Base-by-base conservation (phyloP, 2,329 filamentous ascomycete genomes). In the Stachybotrys elegans region DNA sequence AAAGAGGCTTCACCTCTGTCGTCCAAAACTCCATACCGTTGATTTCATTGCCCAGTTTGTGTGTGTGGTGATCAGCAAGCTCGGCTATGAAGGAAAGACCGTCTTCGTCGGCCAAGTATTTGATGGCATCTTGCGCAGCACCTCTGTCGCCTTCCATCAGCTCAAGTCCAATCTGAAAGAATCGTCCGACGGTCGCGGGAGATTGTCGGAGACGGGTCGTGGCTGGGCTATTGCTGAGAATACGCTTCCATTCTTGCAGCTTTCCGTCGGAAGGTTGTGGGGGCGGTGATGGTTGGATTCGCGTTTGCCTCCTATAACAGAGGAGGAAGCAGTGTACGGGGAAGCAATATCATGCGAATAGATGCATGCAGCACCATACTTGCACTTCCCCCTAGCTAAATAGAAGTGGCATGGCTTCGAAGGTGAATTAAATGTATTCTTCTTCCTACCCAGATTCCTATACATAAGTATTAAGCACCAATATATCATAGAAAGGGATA, bases 41-140 rank as follows among this genome's bases (percentile, higher is more conserved):
- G n/a, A 40, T 12, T 11, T 21, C n/a, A 7, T 22, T 38, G 8
- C 22, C 19, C 11, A 45, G 45, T 21, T 32, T 37, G 5, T 42
- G 51, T 8, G 58, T 52, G 31, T 57, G 49, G 16, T 47, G 48
- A 14, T 63, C 56, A 51, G 57, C 31, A 45, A 46, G 35, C 44
- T 54, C 43, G 22, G 50, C 50, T 22, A 66, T 54, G 41, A 60
- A 57, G 2, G 12, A 43, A 5, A 66, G 52, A 2, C 61, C 61
- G 16, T 47, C 31, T 5, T 65, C 59, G 9, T 46, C 45, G 13
- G 57, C 55, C n/a, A 66, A 45, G 17, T 44, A 38, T 23, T 48
- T 53, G 12, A 56, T 44, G 2, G 48, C 48, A 32, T 55, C 46
- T 29, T 56, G 53, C 8, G 49, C 44, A 4, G 43, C 46, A 8